Evolutionary conservation across 2,329 filamentous ascomycete genomes (phyloP), one percentile per base, ranked within the genome.

Genomic region (Neofusicoccum sp.): DNA sequence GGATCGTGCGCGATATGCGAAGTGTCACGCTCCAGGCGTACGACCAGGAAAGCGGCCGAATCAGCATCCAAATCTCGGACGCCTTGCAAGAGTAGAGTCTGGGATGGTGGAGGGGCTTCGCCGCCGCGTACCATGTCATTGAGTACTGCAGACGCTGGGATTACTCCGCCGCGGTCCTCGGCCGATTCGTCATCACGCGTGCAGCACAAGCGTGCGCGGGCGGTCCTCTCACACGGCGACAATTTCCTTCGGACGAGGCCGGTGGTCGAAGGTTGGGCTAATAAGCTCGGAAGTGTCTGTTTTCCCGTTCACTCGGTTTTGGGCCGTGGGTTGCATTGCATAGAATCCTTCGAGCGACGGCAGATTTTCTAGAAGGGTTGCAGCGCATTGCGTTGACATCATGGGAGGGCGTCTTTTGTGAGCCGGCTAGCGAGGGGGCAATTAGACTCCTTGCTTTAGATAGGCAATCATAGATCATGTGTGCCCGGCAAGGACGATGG

Each of bases 1-100:
- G 90, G 87, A 86, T 96, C 56, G 88, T 96, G 61, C 80, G 82
- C 74, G 91, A 97, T 76, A 80, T 96, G 77, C 80, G 82, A 61
- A 92, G 89, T 65, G 85, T 96, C 64, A 84, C 76, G 67, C 78
- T 96, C 59, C 77, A 78, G 68, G 77, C 85, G 20, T 79, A 73
- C 63, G 79, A 82, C 57, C 77, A 76, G 65, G 78, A 81, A 63
- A 82, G 79, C 54, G 86, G 85, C n/a, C 77, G 76, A 65, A 82
- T 89, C 59, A 84, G 83, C 65, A 75, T 96, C 65, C 86, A 91
- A 77, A 85, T 96, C 66, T 78, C 75, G 62, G 81, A 91, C 73
- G 84, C 84, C 53, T 74, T 88, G 70, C 58, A 60, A 44, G 58
- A 51, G 73, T 75, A 60, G 63, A 41, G 53, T 66, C 63, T 36